Conservation (phyloP, 2,329 filamentous ascomycete species). For the Trichoderma sp. region DNA sequence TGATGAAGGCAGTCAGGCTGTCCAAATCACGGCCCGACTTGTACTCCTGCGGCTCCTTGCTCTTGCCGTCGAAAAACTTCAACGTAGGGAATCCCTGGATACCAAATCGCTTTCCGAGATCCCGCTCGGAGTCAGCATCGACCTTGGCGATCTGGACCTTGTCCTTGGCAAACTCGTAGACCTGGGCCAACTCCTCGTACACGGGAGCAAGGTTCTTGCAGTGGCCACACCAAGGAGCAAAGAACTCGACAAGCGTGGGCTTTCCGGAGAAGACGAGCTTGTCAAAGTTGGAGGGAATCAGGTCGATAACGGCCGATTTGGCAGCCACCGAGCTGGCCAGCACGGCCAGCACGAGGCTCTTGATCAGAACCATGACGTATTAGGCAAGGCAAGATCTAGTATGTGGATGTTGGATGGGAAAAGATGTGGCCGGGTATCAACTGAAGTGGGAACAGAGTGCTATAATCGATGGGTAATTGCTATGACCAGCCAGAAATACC, state of each 20-base stretch:
- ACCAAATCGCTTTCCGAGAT: constrained; percentile 79
- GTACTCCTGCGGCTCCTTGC: constrained; percentile 80
- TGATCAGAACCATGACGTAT: constrained; percentile 54
- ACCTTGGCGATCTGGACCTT: constrained; percentile 91
- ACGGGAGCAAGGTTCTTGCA: constrained; percentile 96
- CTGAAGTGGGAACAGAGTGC: neutral
- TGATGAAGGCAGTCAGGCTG: constrained; percentile 75
- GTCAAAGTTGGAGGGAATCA: constrained; percentile 90
- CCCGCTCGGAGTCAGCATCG: constrained; percentile 85
- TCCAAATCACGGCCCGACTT: constrained; percentile 84
- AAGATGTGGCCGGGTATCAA: neutral
- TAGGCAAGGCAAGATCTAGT: neutral
- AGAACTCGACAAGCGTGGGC: constrained; percentile 96
- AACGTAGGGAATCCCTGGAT: constrained; percentile 94
- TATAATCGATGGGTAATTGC: neutral
- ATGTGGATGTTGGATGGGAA: neutral
- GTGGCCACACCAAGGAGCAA: constrained; percentile 97
- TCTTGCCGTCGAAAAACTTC: constrained; percentile 98
- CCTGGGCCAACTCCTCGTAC: constrained; percentile 77
- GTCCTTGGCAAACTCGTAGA: constrained; percentile 67
- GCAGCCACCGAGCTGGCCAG: constrained; percentile 58
- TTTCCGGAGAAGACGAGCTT: constrained; percentile 85
- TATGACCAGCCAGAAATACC: neutral
- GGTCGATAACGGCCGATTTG: constrained; percentile 83
- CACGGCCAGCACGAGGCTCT: constrained; percentile 58